phyloP scores from a whole-genome alignment of 352 stramenopile genomes.

The Pythium sp. region DNA sequence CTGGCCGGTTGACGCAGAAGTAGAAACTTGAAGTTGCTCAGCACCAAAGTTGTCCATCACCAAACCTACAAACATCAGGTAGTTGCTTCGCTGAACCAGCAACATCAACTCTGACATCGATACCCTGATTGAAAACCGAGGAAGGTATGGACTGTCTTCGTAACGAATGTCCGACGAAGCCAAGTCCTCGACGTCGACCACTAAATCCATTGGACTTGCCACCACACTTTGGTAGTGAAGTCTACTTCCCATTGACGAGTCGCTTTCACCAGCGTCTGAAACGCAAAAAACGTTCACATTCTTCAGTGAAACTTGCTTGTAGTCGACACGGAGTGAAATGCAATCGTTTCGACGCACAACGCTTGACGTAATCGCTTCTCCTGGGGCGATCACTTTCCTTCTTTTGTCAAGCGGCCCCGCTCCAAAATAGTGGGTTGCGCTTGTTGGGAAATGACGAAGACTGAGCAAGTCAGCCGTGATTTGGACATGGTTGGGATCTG shows the following conservation, averaged over 20 bases:
- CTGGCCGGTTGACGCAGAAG: not conserved
- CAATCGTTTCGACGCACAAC: slow-evolving; percentile 38
- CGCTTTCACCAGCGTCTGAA: not conserved
- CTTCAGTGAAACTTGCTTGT: slow-evolving; percentile 42
- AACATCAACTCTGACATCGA: slow-evolving; percentile 28
- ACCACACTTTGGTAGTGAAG: slow-evolving; percentile 24
- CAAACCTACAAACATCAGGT: slow-evolving; percentile 62
- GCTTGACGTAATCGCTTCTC: slow-evolving; percentile 24
- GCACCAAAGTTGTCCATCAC: slow-evolving; percentile 75
- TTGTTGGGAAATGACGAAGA: slow-evolving; percentile 67
- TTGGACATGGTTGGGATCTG: slow-evolving; percentile 52
- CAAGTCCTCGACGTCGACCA: slow-evolving; percentile 69
- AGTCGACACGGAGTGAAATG: slow-evolving; percentile 27
- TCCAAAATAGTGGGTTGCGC: slow-evolving; percentile 44
- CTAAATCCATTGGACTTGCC: slow-evolving; percentile 39
- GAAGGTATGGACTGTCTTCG: slow-evolving; percentile 35
- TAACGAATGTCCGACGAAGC: slow-evolving; percentile 44
- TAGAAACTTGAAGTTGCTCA: slow-evolving; percentile 38
- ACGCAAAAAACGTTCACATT: slow-evolving; percentile 55
- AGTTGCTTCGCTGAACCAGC: slow-evolving; percentile 31
- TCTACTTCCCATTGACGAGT: not conserved
- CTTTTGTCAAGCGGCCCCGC: slow-evolving; percentile 23
- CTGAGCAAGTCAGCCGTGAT: slow-evolving; percentile 51
- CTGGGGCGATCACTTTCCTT: slow-evolving; percentile 27
- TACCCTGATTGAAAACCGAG: slow-evolving; percentile 55